phyloP scores from a whole-genome alignment of 495 filamentous ascomycete species.

The Aspergillus cristatus region DNA sequence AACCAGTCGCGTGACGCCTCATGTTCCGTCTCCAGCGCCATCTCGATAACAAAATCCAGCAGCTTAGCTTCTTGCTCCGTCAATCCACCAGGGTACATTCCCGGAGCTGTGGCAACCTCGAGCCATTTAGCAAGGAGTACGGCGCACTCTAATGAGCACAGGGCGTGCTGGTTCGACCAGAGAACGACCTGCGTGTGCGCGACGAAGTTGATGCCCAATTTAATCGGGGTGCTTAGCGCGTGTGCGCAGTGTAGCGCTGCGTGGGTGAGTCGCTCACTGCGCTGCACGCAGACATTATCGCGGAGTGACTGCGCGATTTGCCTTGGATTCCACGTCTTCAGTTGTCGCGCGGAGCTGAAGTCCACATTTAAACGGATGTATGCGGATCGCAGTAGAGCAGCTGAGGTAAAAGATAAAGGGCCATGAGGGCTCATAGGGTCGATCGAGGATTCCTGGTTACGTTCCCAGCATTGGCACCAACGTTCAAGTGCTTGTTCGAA shows the following conservation, averaged over 20 bases:
- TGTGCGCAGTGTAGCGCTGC: conserved; percentile 62
- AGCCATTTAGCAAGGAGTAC: conserved; percentile 53
- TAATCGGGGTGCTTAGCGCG: conserved; percentile 57
- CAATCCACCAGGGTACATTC: conserved; percentile 24
- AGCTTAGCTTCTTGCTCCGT: conserved; percentile 51
- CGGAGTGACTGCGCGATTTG: conserved; percentile 50
- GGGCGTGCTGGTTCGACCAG: conserved; percentile 64
- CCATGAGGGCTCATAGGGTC: conserved; percentile 46
- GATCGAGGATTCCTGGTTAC: conserved; percentile 41
- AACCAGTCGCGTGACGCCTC: conserved; percentile 43
- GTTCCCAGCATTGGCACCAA: conserved; percentile 57
- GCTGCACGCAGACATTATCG: conserved; percentile 47
- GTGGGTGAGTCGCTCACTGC: conserved; percentile 46
- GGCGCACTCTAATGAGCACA: conserved; percentile 63
- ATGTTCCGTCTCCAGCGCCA: conserved; percentile 57
- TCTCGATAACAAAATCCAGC: conserved; percentile 52
- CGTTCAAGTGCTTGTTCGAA: conserved; percentile 50
- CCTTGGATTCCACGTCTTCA: conserved; percentile 53
- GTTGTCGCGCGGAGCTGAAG: conserved; percentile 49
- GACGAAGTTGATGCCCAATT: conserved; percentile 58
- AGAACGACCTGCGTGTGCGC: conserved; percentile 58
- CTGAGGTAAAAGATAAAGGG: conserved; percentile 57
- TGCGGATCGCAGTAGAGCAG: conserved; percentile 54
- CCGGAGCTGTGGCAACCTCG: conserved; percentile 26
- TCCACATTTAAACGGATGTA: conserved; percentile 63